These are phyloP conservation scores for Tolypocladium tundrense DNA, from an alignment of 2,329 filamentous ascomycete species.

Conservation along the genomic window DNA sequence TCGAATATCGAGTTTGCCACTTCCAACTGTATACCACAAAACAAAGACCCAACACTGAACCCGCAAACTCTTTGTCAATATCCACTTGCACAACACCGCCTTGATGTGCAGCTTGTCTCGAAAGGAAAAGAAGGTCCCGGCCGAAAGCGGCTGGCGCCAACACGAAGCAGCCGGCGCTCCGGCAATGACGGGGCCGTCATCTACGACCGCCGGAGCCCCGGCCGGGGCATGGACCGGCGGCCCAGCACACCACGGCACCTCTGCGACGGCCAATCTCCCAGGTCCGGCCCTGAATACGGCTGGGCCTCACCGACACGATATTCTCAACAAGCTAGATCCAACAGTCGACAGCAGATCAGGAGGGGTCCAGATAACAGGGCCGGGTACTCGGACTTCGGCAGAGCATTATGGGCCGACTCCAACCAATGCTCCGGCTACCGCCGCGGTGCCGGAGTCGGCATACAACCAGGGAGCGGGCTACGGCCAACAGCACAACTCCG, in stretches of 20 bases:
- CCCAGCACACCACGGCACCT: background rate
- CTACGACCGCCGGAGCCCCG: background rate
- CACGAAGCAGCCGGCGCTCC: background rate
- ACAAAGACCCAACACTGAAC: too few relatives aligned
- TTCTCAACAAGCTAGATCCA: conserved; percentile 8
- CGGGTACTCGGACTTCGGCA: background rate
- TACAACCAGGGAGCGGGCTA: background rate
- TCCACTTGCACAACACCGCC: background rate
- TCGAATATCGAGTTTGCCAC: background rate
- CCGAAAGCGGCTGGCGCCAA: background rate
- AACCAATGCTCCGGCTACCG: background rate
- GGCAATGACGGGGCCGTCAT: background rate
- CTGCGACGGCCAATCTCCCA: conserved; percentile 2
- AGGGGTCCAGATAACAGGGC: conserved; percentile 3
- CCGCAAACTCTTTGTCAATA: too few relatives aligned
- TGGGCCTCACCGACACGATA: conserved; percentile 6
- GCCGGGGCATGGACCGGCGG: background rate
- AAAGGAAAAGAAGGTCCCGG: background rate
- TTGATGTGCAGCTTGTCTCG: background rate
- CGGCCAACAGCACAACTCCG: conserved; percentile 11
- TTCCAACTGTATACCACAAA: background rate
- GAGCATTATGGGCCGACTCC: background rate
- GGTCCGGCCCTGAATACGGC: conserved; percentile 7
- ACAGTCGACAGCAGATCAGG: conserved; percentile 6
- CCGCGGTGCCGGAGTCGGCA: background rate